phyloP scores from a whole-genome alignment of 352 stramenopile genomes.

The Phytophthora quininea region DNA sequence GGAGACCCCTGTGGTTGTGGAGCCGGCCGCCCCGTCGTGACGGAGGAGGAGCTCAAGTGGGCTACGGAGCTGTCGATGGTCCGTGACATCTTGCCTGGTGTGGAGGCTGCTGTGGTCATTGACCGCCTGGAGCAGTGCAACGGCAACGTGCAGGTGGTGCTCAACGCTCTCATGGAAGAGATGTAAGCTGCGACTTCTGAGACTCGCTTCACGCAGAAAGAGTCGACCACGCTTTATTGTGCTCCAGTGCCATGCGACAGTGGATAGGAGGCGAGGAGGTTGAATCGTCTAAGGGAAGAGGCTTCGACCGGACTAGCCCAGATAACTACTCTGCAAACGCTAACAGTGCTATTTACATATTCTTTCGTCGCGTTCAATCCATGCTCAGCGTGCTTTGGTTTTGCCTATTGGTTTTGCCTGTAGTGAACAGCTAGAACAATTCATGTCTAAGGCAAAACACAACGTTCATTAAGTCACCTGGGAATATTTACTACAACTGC shows the following conservation, averaged over 20 bases:
- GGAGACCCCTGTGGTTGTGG: constrained; percentile 47
- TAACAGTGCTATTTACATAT: constrained; percentile 5
- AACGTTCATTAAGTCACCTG: constrained; percentile 14
- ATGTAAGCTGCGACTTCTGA: constrained; percentile 47
- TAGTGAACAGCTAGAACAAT: neutral
- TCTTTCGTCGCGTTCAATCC: neutral
- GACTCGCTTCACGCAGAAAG: constrained; percentile 28
- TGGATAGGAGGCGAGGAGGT: constrained; percentile 2
- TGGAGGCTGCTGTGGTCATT: constrained; percentile 51
- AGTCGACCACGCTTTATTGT: constrained; percentile 20
- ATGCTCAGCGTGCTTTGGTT: neutral
- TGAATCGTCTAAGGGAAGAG: constrained; percentile 15
- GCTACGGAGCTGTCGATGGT: constrained; percentile 69
- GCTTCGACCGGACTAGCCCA: neutral
- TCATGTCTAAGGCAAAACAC: constrained; percentile 5
- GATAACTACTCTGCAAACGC: constrained; percentile 1
- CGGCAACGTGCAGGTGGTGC: constrained; percentile 80
- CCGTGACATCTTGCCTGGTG: constrained; percentile 74
- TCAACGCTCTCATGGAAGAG: constrained; percentile 85
- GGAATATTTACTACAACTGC: constrained; percentile 38
- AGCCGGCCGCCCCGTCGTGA: constrained; percentile 42
- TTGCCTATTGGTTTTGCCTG: no score
- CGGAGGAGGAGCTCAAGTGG: constrained; percentile 84
- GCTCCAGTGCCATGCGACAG: constrained; percentile 24
- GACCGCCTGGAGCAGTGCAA: constrained; percentile 81